Percentiles rank a stretch among this genome's conserved stretches.
Conservation (phyloP, 306 rosid genomes). For the Vigna mungo region DNA sequence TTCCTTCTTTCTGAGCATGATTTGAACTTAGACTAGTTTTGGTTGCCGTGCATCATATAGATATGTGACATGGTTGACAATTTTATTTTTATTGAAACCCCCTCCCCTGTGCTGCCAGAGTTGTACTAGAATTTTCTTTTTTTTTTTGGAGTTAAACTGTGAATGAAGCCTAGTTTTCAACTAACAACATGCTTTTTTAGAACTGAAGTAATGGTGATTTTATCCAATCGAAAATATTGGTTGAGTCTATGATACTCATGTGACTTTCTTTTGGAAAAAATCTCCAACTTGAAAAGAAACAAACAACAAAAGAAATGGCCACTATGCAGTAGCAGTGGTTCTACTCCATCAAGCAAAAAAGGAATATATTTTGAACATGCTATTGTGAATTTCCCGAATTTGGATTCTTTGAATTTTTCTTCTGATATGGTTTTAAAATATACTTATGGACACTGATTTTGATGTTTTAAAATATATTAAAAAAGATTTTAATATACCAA, state of each 20-base stretch:
- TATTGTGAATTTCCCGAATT: constrained; percentile 8
- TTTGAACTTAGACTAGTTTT: neutral
- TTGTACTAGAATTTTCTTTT: neutral
- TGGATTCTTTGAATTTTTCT: too few species aligned
- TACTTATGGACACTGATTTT: too few species aligned
- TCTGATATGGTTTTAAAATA: too few species aligned
- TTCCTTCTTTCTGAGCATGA: neutral
- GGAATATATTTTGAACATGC: constrained; percentile 28
- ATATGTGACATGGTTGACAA: neutral
- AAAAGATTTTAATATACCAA: too few species aligned
- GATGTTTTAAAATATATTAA: too few species aligned
- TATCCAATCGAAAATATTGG: neutral
- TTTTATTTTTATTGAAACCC: neutral
- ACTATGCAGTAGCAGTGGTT: neutral
- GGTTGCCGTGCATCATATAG: neutral
- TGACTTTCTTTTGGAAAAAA: neutral
- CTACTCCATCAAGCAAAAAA: constrained; percentile 4
- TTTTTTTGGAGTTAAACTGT: neutral
- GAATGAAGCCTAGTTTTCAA: neutral
- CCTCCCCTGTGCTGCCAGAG: neutral
- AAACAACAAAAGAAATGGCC: neutral
- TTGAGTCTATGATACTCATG: neutral
- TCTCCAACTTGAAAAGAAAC: neutral
- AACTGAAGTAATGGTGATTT: too few species aligned
- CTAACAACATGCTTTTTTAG: neutral